phyloP scores from a whole-genome alignment of 2,329 filamentous ascomycete species.

The Aspergillus uvarum region DNA sequence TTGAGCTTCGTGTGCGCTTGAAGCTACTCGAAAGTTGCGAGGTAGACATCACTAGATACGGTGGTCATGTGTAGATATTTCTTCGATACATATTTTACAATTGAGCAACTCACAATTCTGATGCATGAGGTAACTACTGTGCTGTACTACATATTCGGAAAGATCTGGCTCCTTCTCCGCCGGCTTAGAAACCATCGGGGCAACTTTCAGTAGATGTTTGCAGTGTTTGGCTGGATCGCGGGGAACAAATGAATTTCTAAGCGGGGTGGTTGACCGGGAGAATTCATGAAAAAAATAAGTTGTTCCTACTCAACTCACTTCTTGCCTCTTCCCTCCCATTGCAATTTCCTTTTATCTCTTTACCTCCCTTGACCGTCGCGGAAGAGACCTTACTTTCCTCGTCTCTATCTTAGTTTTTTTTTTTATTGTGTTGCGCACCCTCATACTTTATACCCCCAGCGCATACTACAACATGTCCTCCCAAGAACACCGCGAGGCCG shows the following conservation, averaged over 20 bases:
- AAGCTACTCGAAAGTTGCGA: not conserved
- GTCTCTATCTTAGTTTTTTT: not conserved
- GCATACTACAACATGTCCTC: slow-evolving; percentile 33
- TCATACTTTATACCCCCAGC: not conserved
- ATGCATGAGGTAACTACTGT: too few relatives aligned
- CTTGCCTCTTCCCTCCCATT: not conserved
- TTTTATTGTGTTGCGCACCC: not conserved
- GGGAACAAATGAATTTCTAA: slow-evolving; percentile 32
- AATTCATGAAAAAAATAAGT: slow-evolving; percentile 13
- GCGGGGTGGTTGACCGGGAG: slow-evolving; percentile 19
- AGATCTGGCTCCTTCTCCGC: not conserved
- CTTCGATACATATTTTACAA: not conserved
- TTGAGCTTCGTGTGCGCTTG: slow-evolving; percentile 36
- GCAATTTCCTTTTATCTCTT: not conserved
- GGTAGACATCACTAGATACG: too few relatives aligned
- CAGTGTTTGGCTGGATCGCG: slow-evolving; percentile 25
- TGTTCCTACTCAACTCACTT: not conserved
- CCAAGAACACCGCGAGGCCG: slow-evolving; percentile 51
- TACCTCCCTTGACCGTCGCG: not conserved
- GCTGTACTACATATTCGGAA: not conserved
- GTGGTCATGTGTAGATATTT: not conserved
- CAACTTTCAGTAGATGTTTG: slow-evolving; percentile 18
- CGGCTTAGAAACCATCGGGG: not conserved
- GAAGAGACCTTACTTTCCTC: not conserved
- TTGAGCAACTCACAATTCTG: too few relatives aligned